Evolutionary conservation across 208 protist genomes (phyloP), one percentile per base, ranked within the genome.

Genomic region (Angomonas ambiguus): DNA sequence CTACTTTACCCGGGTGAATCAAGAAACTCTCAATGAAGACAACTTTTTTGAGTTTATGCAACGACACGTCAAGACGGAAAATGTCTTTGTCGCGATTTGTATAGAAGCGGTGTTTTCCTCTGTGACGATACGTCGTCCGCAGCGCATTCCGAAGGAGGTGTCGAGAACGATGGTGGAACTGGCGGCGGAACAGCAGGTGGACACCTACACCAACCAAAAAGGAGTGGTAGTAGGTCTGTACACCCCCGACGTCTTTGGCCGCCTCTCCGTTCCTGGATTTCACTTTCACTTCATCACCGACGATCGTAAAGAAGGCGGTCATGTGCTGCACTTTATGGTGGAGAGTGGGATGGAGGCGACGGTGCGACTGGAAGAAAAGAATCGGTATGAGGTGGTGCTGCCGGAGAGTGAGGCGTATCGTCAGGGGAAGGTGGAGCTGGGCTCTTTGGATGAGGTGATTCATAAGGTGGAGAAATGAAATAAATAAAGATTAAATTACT

Each of bases 391-490:
- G 31, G 51, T 65, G 20, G 41, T 34, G 13, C 24, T 33, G 38
- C 61, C 61, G 3, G 28, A 11, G 2, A 53, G 35, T 22, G 61
- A 65, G 10, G 41, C 32, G 10, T 65, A 53, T 28, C 42, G 51
- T 20, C 24, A 62, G 45, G 6, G 22, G 11, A 16, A 45, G 27
- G 59, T 61, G 35, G 38, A 48, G 18, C 38, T 66, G 41, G 62
- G 65, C 22, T 66, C 58, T n/a, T 62, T 69, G n/a, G 66, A 75
- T 20, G 62, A 30, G n/a, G 57, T 48, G 16, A 65, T 65, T 33
- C 51, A 72, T 4, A 60, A 55, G 27, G 67, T 67, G 27, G 73
- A 74, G n/a, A 67, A 78, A 30, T 59, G 30, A 59, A 5, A 16
- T 16, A 8, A 8, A 8, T 32, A 2, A 33, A 4, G 8, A 60